Evolutionary conservation across 129 eudicot species (phyloP), one percentile per base, ranked within the genome.

Genomic region (Chrysanthemum lavandulifolium): DNA sequence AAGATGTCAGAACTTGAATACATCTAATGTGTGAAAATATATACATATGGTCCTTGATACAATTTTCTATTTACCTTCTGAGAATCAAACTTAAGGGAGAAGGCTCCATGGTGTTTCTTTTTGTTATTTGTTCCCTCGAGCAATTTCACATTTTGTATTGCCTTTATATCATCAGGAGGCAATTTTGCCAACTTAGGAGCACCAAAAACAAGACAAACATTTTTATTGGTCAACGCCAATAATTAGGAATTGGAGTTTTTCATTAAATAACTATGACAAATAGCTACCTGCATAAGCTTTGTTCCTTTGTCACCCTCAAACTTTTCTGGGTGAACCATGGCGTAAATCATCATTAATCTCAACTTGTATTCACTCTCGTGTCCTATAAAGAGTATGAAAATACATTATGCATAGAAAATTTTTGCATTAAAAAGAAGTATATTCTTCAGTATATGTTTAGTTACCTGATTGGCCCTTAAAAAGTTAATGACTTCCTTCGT

Each of bases 201-300:
- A 47, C 73, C 14, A 73, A 36, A 58, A 16, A 47, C 6, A 27
- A 61, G 54, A 33, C 12, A 13, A 55, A 15, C 63, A 64, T 50
- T 10, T 36, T 40, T 40, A 40, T 40, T 40, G 4, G 11, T 62
- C 67, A 33, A 1, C 13, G n/a, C n/a, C 25, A 8, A 25, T 27
- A 52, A 59, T 11, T 19, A 59, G 23, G 61, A 21, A 67, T 40
- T 40, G 47, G 47, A 40, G 10, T 40, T 40, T 40, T 40, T 7
- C 8, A 40, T 40, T 7, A 40, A 40, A 7, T 7, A 40, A 70
- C 13, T 62, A 71, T 40, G 71, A 25, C 15, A 64, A 55, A 33
- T 49, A 53, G 62, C n/a, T 72, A 93, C 98, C 96, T 93, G 98
- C 98, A 93, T 93, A 67, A 93, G 86, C 80, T 93, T 93, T 69